Percentiles rank a stretch among this genome's conserved stretches.
phyloP scores from a whole-genome alignment of 352 stramenopile species.

The Phytophthora fragariae region DNA sequence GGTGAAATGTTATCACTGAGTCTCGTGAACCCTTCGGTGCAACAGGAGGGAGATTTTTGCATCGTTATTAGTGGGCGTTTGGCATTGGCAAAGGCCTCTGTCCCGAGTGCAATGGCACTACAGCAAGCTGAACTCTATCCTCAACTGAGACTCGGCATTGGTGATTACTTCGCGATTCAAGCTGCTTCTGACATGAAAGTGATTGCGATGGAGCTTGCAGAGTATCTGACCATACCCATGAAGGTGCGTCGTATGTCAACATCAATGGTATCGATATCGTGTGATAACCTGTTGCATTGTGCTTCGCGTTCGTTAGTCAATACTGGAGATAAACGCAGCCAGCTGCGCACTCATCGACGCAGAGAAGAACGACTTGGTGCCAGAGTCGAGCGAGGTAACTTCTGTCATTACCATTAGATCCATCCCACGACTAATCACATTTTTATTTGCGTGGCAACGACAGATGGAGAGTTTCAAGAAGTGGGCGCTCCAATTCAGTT shows the following conservation, averaged over 20 bases:
- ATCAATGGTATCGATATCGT: background rate
- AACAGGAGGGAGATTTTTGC: constrained; percentile 58
- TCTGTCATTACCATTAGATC: background rate
- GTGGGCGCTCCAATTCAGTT: constrained; percentile 73
- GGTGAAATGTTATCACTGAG: constrained; percentile 57
- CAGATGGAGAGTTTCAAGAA: constrained; percentile 82
- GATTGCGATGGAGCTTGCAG: constrained; percentile 70
- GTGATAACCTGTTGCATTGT: background rate
- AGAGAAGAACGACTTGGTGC: constrained; percentile 47
- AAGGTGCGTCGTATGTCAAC: constrained; percentile 30
- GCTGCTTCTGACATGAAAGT: constrained; percentile 59
- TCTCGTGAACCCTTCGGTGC: constrained; percentile 9
- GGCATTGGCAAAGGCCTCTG: constrained; percentile 38
- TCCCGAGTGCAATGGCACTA: constrained; percentile 53
- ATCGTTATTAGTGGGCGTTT: constrained; percentile 73
- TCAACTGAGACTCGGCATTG: constrained; percentile 70
- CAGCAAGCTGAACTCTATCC: constrained; percentile 61
- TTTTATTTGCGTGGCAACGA: background rate
- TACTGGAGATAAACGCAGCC: constrained; percentile 39
- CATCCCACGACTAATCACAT: background rate
- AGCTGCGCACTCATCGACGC: constrained; percentile 48
- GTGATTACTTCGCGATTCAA: constrained; percentile 69
- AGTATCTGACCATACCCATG: constrained; percentile 68
- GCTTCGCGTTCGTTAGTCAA: constrained; percentile 23
- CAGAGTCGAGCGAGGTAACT: constrained; percentile 52